These are phyloP conservation scores for Penicillium bialowiezense DNA, from an alignment of 495 filamentous ascomycete genomes.

Conservation along the genomic window DNA sequence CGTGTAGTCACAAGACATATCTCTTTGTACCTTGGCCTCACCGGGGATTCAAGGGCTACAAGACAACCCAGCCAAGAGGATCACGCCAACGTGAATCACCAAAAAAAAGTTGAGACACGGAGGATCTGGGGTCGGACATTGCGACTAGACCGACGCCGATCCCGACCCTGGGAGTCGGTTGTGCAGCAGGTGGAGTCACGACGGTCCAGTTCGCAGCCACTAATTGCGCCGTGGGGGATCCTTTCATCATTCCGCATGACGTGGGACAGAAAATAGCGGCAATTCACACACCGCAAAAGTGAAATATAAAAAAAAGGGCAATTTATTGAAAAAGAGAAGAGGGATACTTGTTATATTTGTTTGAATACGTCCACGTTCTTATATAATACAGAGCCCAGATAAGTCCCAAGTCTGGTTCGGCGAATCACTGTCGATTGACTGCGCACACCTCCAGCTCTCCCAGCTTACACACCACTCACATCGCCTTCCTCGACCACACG, in stretches of 20 bases:
- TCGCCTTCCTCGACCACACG: neutral
- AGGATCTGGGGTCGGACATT: neutral
- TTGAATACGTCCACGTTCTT: too few relatives aligned
- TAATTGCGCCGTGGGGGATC: neutral
- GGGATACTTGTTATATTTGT: too few relatives aligned
- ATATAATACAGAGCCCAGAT: too few relatives aligned
- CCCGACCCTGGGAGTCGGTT: neutral
- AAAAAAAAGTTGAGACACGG: neutral
- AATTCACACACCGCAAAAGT: conserved; percentile 5
- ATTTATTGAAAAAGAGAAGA: too few relatives aligned
- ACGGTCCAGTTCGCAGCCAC: neutral
- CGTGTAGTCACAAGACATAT: too few relatives aligned
- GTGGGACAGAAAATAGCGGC: neutral
- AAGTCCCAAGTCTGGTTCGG: conserved; percentile 28
- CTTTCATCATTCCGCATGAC: neutral
- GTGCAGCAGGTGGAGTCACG: neutral
- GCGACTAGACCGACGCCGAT: neutral
- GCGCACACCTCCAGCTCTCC: too few relatives aligned
- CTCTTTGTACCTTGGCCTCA: too few relatives aligned
- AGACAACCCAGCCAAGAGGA: too few relatives aligned
- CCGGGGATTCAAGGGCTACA: too few relatives aligned
- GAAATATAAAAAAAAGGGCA: neutral
- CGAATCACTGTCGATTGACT: conserved; percentile 21
- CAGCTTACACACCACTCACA: too few relatives aligned
- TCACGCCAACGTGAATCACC: too few relatives aligned